phyloP scores from a whole-genome alignment of 2,329 filamentous ascomycete species.

The Alternaria dauci region DNA sequence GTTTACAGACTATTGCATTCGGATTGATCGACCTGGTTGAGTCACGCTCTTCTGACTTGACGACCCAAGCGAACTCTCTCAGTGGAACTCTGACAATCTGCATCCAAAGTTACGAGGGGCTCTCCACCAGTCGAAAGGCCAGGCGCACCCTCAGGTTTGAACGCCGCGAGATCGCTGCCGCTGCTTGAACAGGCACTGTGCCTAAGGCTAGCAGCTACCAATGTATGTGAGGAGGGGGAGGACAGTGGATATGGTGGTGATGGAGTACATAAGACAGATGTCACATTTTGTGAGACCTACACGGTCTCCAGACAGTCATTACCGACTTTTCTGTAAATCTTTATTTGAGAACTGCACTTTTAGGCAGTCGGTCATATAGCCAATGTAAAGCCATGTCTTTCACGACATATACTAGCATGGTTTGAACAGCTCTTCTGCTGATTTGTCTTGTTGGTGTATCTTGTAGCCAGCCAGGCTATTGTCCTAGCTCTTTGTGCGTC shows the following conservation, averaged over 20 bases:
- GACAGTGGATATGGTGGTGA: neutral
- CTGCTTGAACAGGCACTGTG: neutral
- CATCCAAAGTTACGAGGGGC: neutral
- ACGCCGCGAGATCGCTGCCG: neutral
- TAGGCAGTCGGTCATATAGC: neutral
- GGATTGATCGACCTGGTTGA: neutral
- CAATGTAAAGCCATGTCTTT: neutral
- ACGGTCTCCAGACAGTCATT: neutral
- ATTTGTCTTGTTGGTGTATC: neutral
- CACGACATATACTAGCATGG: neutral
- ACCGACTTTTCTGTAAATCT: neutral
- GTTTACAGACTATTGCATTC: constrained; percentile 9
- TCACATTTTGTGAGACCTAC: neutral
- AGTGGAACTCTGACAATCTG: neutral
- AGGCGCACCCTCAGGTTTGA: neutral
- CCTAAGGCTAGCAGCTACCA: neutral
- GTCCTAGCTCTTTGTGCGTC: too few relatives aligned
- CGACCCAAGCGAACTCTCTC: neutral
- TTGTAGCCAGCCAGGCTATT: too few relatives aligned
- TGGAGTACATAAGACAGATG: neutral
- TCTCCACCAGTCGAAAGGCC: neutral
- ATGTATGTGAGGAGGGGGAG: neutral
- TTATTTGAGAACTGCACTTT: neutral
- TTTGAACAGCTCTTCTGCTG: neutral
- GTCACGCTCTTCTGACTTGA: constrained; percentile 1